Base-by-base conservation (phyloP, 208 protist species). In the Acanthamoeba castellanii region DNA sequence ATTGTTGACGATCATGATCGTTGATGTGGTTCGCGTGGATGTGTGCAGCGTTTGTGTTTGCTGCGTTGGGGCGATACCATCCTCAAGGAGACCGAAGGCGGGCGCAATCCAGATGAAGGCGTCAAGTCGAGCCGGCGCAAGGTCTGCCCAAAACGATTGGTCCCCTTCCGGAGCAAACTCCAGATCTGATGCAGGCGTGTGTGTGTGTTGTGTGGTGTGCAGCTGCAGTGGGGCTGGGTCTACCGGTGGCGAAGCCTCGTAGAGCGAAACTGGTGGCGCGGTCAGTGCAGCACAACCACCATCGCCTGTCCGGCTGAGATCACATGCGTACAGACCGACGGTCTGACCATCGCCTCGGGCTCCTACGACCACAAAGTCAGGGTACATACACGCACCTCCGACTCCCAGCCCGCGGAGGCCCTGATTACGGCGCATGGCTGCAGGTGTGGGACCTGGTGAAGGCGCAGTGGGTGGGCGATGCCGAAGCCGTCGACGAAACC, bases 281-380 rank as follows among this genome's bases (percentile, higher is more conserved):
- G 85, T 11, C 55, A 50, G 9, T 92, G 45, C 85, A 87, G 78
- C 78, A 87, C 78, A 0, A 92, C 85, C 8, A 92, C 85, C 59
- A 92, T 92, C 32, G 59, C 55, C 1, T 92, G 64, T 32, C 59
- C 55, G 1, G 55, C 85, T 1, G 85, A 92, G 42, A 92, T 92
- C 52, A 92, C 85, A 0, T 92, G 85, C 85, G 85, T 92, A 27
- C 85, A 92, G 85, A 68, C 64, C 16, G 85, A 92, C 42, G 85
- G 64, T 3, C 55, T 74, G 13, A 92, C 59, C 32, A 92, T 92
- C 22, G 85, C 85, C 32, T 92, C 85, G 55, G 85, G 85, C 6
- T 92, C 85, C 20, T 92, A 92, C 59, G 85, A 92, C 61, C 64
- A 52, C 16, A 92, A 92, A 30, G 74, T 92, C 37, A 16, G 64